These are phyloP conservation scores for Pulveroboletus frians DNA, from an alignment of 768 basidiomycete genomes.

Conservation along the genomic window DNA sequence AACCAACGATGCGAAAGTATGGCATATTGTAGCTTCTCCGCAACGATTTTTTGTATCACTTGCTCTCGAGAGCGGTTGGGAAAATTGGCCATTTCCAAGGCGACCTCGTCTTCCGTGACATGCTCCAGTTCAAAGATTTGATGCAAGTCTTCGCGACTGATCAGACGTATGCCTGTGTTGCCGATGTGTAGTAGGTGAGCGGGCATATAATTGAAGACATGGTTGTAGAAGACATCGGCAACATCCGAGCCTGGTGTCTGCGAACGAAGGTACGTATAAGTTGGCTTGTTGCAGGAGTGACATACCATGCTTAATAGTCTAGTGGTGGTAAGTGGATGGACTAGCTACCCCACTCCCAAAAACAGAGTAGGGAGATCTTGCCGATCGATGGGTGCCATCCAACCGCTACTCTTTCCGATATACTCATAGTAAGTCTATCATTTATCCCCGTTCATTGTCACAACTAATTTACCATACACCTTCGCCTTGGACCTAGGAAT, in stretches of 20 bases:
- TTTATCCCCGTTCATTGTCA: background rate
- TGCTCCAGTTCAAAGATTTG: slow-evolving; percentile 10
- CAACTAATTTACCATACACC: background rate
- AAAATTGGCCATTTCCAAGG: background rate
- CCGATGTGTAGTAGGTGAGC: no score
- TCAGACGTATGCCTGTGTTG: no score
- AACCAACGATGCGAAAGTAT: slow-evolving; percentile 15
- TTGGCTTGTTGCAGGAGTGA: background rate
- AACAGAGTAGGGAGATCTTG: background rate
- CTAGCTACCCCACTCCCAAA: background rate
- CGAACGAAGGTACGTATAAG: no score
- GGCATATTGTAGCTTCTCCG: slow-evolving; percentile 10
- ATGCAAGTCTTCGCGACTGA: slow-evolving; percentile 12
- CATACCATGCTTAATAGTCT: background rate
- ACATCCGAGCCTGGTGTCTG: no score
- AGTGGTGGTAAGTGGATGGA: background rate
- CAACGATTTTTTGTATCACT: slow-evolving; percentile 3
- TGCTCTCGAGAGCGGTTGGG: slow-evolving; percentile 6
- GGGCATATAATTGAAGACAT: no score
- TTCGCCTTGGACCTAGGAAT: background rate
- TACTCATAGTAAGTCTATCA: no score
- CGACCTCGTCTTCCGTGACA: slow-evolving; percentile 6
- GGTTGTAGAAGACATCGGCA: no score
- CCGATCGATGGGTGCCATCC: no score
- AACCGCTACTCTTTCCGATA: no score